Percentiles rank a stretch among this genome's conserved stretches.
Evolutionary conservation across 2,329 filamentous ascomycete genomes (phyloP).

Genomic region (Curvularia hawaiiensis): DNA sequence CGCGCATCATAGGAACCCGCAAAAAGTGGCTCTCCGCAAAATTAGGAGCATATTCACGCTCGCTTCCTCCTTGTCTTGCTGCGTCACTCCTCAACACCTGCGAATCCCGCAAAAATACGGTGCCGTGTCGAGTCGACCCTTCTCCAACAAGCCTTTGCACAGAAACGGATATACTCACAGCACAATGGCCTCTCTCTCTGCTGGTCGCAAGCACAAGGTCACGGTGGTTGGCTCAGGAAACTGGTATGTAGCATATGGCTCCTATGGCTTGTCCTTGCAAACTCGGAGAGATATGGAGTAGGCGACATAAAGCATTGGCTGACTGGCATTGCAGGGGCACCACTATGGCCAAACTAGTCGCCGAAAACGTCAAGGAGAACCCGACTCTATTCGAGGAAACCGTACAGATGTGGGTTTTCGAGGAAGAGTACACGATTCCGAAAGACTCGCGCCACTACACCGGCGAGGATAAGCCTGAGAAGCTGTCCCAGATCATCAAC

Average conservation of each 20-base stretch:
- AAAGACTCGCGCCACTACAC: constrained; percentile 76
- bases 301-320: constrained; percentile 6
- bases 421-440: constrained; percentile 82
- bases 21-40: constrained; percentile 34
- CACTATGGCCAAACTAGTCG: constrained; percentile 95
- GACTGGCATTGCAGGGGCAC: constrained; percentile 71
- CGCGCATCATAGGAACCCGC: constrained; percentile 16
- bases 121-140: constrained; percentile 14
- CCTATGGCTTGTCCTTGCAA: not conserved
- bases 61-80: constrained; percentile 18
- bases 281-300: not conserved
- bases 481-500: constrained; percentile 93
- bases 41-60: constrained; percentile 18
- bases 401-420: constrained; percentile 99
- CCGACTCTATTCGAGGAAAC: constrained; percentile 81
- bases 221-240: constrained; percentile 95
- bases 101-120: constrained; percentile 14
- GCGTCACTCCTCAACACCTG: constrained; percentile 28
- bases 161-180: constrained; percentile 14
- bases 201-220: constrained; percentile 83
- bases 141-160: constrained; percentile 5
- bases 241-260: constrained; percentile 65
- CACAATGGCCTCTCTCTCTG: constrained; percentile 56
- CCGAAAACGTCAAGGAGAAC: constrained; percentile 84
- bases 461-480: constrained; percentile 69